Evolutionary conservation across 148 eudicot species (phyloP).

Genomic region (Nyssa sinensis): DNA sequence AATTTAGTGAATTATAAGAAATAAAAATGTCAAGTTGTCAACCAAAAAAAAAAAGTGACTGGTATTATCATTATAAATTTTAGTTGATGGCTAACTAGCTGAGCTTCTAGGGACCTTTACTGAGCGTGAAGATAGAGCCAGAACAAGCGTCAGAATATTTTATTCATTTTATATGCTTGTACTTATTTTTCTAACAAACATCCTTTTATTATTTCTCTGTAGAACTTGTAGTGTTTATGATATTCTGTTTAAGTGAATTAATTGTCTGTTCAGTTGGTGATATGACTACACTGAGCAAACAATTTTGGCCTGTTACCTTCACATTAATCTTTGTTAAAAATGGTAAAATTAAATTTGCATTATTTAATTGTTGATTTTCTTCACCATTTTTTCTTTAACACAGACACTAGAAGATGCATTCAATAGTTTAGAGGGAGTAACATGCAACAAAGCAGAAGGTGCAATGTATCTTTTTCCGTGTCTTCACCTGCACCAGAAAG

Average conservation of each 20-base stretch:
- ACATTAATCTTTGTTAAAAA: not conserved
- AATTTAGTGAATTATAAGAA: not conserved
- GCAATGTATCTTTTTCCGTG: slow-evolving; percentile 84
- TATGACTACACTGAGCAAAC: not conserved
- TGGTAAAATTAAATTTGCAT: not conserved
- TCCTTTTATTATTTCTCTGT: not conserved
- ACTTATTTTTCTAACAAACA: not conserved
- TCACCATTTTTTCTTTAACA: not conserved
- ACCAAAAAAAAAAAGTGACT: not conserved
- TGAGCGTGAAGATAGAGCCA: no score
- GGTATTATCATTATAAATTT: not conserved
- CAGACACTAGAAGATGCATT: slow-evolving; percentile 71
- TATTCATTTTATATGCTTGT: not conserved
- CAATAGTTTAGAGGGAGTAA: slow-evolving; percentile 68
- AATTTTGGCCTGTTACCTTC: no score
- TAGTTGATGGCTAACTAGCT: not conserved
- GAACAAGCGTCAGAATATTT: not conserved
- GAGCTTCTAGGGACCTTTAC: not conserved
- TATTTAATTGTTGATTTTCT: not conserved
- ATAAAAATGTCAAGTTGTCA: not conserved
- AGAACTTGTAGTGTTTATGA: not conserved
- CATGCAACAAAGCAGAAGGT: slow-evolving; percentile 82
- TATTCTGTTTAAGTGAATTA: not conserved
- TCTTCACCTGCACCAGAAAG: slow-evolving; percentile 53
- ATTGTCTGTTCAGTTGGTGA: not conserved